These are phyloP conservation scores for Coemansia sp. DNA, from an alignment of 192 early-diverging fungal genomes.

Conservation along the genomic window DNA sequence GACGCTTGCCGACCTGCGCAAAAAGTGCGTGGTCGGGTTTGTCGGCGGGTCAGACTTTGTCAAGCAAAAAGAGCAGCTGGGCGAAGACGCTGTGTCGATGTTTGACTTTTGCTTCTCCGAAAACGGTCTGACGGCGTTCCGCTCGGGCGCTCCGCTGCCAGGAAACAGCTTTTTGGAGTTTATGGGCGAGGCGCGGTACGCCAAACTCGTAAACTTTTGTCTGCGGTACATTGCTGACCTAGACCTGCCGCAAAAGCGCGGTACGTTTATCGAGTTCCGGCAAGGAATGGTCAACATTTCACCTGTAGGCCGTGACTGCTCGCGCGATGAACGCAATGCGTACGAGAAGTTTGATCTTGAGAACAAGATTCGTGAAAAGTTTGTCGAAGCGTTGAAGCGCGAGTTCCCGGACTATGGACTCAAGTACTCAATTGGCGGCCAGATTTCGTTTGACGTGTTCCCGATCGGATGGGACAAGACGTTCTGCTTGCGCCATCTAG, in stretches of 20 bases:
- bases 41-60: slow-evolving; percentile 92
- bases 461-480: slow-evolving; percentile 99
- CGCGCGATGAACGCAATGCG: slow-evolving; percentile 82
- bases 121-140: slow-evolving; percentile 95
- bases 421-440: slow-evolving; percentile 97
- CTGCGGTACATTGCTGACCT: slow-evolving; percentile 93
- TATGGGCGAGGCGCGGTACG: slow-evolving; percentile 91
- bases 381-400: slow-evolving; percentile 77
- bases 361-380: slow-evolving; percentile 80
- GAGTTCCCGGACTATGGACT: slow-evolving; percentile 83
- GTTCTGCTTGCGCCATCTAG: slow-evolving; percentile 89
- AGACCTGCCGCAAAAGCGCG: slow-evolving; percentile 92
- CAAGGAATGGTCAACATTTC: slow-evolving; percentile 99
- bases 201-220: slow-evolving; percentile 88
- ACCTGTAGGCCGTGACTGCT: slow-evolving; percentile 95
- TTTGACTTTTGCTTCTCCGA: slow-evolving; percentile 98
- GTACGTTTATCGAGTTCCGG: slow-evolving; percentile 98
- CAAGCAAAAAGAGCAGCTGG: slow-evolving; percentile 97
- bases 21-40: slow-evolving; percentile 91
- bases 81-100: slow-evolving; percentile 62
- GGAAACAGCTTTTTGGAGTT: slow-evolving; percentile 84
- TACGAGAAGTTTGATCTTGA: slow-evolving; percentile 89
- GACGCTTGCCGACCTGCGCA: slow-evolving; percentile 75
- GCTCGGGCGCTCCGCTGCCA: slow-evolving; percentile 61
- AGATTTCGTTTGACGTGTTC: slow-evolving; percentile 99